phyloP scores from a whole-genome alignment of 495 filamentous ascomycete genomes.

The Hypoxylon trugodes region DNA sequence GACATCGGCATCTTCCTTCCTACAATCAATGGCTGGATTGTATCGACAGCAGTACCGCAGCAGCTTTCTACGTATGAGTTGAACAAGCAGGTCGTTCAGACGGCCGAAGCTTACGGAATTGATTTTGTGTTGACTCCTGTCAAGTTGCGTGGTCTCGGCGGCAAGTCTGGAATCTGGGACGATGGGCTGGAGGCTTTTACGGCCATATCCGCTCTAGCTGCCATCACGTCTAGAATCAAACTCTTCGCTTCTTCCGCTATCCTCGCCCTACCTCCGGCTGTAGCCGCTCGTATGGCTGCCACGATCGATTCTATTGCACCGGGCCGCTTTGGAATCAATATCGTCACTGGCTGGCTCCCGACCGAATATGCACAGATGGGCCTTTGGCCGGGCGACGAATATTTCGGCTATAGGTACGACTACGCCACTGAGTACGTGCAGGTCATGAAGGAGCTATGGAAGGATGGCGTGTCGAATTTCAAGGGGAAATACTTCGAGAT shows the following conservation, averaged over 20 bases:
- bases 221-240: constrained; percentile 58
- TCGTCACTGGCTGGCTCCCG: constrained; percentile 47
- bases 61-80: constrained; percentile 46
- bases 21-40: constrained; percentile 48
- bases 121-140: constrained; percentile 49
- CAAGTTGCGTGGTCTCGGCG: constrained; percentile 47
- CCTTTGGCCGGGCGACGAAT: constrained; percentile 47
- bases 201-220: constrained; percentile 57
- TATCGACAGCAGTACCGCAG: constrained; percentile 44
- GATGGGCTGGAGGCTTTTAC: constrained; percentile 54
- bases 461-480: constrained; percentile 43
- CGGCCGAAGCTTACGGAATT: constrained; percentile 44
- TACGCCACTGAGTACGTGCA: constrained; percentile 48
- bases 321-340: constrained; percentile 45
- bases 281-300: constrained; percentile 43
- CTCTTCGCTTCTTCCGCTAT: constrained; percentile 49
- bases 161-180: constrained; percentile 48
- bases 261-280: constrained; percentile 41
- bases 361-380: constrained; percentile 49
- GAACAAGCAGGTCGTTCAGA: constrained; percentile 46
- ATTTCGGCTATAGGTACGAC: constrained; percentile 48
- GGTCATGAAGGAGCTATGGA: constrained; percentile 48
- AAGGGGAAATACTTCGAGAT: constrained; percentile 48
- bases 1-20: constrained; percentile 48
- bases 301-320: constrained; percentile 48